These are phyloP conservation scores for Atkinsonella hypoxylon DNA, from an alignment of 2,329 filamentous ascomycete species.

Conservation along the genomic window DNA sequence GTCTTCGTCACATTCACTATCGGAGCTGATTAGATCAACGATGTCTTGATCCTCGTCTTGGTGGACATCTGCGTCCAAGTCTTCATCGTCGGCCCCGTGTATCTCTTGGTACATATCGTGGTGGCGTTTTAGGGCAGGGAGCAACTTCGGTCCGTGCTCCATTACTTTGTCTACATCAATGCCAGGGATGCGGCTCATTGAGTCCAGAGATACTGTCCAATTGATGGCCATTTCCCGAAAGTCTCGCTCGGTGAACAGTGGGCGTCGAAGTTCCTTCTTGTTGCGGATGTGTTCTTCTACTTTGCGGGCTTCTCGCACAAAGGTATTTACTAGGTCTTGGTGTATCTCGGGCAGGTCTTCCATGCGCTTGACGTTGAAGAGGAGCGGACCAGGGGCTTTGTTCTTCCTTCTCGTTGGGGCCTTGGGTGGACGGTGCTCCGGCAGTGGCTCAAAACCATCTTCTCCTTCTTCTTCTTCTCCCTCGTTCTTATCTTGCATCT, in stretches of 20 bases:
- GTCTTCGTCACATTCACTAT: constrained; percentile 25
- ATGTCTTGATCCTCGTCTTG: constrained; percentile 23
- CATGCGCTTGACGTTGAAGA: constrained; percentile 43
- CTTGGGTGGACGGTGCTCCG: constrained; percentile 25
- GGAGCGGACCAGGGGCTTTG: constrained; percentile 37
- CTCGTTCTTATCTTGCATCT: constrained; percentile 17
- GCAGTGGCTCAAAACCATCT: constrained; percentile 35
- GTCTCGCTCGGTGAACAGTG: constrained; percentile 56
- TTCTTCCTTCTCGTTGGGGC: constrained; percentile 13
- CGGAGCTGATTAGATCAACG: constrained; percentile 44
- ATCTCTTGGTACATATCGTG: constrained; percentile 37
- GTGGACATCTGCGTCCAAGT: constrained; percentile 8
- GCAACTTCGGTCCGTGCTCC: constrained; percentile 47
- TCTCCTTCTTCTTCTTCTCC: constrained; percentile 27
- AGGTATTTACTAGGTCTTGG: constrained; percentile 49
- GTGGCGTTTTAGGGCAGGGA: constrained; percentile 42
- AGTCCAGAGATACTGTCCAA: constrained; percentile 48
- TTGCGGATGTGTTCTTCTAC: constrained; percentile 51
- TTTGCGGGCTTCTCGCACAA: constrained; percentile 49
- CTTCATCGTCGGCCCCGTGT: constrained; percentile 24
- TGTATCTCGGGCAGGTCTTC: constrained; percentile 46
- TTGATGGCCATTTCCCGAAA: constrained; percentile 62
- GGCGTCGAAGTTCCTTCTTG: constrained; percentile 40
- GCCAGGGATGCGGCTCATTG: constrained; percentile 51
- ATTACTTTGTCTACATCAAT: constrained; percentile 52